Evolutionary conservation across 129 eudicot species (phyloP), one percentile per base, ranked within the genome.

Genomic region (Solidago caesia): DNA sequence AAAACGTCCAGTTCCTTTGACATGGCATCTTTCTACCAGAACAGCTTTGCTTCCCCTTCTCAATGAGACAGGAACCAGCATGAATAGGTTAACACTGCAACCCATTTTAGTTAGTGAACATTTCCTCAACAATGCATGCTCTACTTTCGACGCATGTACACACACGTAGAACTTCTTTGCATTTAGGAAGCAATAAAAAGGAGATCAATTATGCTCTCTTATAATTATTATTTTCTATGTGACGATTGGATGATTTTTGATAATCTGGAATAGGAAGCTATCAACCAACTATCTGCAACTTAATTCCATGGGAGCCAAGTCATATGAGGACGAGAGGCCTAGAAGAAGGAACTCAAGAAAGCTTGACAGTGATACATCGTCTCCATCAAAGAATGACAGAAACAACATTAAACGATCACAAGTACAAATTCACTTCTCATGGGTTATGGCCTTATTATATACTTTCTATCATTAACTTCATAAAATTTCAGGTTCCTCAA

Each of bases 1-100:
- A 33, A 94, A 83, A 78, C 96, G 99, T 45, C 99, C 99, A 8
- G 99, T 94, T 75, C 99, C 99, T 29, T 77, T 94, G 75, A 90
- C 86, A 41, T 94, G 99, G 98, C 93, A 90, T 77, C 87, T 94
- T 80, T 94, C 99, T 27, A 91, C 99, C 52, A 94, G 82, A 88
- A 76, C 89, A 67, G 83, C 96, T 76, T 82, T 94, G 76, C 79
- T 78, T 68, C 89, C 96, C 43, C 99, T 94, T 82, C 97, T 94
- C 68, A 82, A 94, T 82, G 93, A 94, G 60, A 94, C 85, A 75
- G 99, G 99, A 80, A 90, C 96, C 26, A 63, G 85, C 85, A 88
- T 94, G 96, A 94, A 94, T 75, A 90, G 97, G 97, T 91, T 83
- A 45, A 51, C 64, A 13, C 64, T 71, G 43, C 75, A 66, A 43